Percentiles rank a stretch among this genome's conserved stretches.
phyloP scores from a whole-genome alignment of 495 filamentous ascomycete species.

The Neurospora sp. region DNA sequence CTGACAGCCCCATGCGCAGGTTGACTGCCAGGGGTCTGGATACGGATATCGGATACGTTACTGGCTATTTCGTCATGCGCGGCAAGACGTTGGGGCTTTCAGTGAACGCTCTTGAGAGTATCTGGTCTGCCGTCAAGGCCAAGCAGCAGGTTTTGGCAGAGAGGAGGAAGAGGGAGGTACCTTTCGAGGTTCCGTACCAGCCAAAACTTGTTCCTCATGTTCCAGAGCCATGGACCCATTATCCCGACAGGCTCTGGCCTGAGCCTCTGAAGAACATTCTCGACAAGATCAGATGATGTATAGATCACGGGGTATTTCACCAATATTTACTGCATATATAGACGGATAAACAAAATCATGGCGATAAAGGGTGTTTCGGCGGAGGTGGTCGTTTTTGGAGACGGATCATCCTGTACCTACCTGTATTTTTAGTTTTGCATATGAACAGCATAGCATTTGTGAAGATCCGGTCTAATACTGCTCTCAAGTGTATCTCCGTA shows the following conservation, averaged over 20 bases:
- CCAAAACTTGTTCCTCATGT: not conserved
- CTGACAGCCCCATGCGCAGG: slow-evolving; percentile 55
- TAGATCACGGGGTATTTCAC: not conserved
- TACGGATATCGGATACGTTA: slow-evolving; percentile 71
- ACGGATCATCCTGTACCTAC: not conserved
- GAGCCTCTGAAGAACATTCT: not conserved
- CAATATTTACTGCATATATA: not conserved
- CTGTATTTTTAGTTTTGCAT: not conserved
- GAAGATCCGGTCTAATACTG: not conserved
- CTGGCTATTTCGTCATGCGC: slow-evolving; percentile 68
- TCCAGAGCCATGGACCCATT: not conserved
- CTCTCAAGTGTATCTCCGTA: not conserved
- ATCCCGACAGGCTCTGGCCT: not conserved
- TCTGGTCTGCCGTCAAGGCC: slow-evolving; percentile 26
- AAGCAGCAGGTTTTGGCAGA: slow-evolving; percentile 11
- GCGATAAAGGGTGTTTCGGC: not conserved
- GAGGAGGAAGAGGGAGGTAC: slow-evolving; percentile 14
- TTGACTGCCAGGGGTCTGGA: slow-evolving; percentile 41
- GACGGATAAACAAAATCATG: not conserved
- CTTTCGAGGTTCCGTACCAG: slow-evolving; percentile 9
- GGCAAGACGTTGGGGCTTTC: slow-evolving; percentile 57
- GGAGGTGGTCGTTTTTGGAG: not conserved
- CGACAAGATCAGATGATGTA: not conserved
- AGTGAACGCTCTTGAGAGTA: slow-evolving; percentile 48
- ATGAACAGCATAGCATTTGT: not conserved